These are phyloP conservation scores for Nyssa sinensis DNA, from an alignment of 148 eudicot genomes.

Conservation along the genomic window DNA sequence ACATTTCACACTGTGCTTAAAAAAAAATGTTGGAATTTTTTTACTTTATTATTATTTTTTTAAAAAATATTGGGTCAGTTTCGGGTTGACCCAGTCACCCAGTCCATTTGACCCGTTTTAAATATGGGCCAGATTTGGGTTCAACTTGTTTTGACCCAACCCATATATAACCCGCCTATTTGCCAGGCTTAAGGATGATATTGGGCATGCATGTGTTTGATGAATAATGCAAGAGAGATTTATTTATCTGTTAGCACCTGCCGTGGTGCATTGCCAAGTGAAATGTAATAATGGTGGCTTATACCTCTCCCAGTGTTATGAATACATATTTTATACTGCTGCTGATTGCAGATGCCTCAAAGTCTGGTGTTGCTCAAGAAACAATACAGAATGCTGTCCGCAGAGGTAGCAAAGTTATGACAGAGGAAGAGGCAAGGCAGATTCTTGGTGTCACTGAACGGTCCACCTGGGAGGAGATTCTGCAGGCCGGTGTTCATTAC, in stretches of 20 bases:
- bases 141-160: no score
- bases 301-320: not conserved
- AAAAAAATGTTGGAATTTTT: no score
- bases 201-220: not conserved
- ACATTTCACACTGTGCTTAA: no score
- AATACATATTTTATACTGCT: not conserved
- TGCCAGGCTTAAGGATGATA: no score
- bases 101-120: no score
- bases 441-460: conserved; percentile 73
- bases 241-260: not conserved
- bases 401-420: conserved; percentile 64
- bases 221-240: not conserved
- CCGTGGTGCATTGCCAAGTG: not conserved
- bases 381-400: conserved; percentile 63
- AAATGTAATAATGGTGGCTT: not conserved
- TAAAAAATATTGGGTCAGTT: no score
- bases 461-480: conserved; percentile 78
- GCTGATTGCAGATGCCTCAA: conserved; percentile 61
- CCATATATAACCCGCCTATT: no score
- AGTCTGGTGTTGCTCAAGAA: conserved; percentile 83
- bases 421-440: conserved; percentile 86
- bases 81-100: no score
- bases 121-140: no score
- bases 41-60: no score
- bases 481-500: conserved; percentile 38